Evolutionary conservation across 345 rosid genomes (phyloP), one percentile per base, ranked within the genome.

Genomic region (Gossypium thurberi): DNA sequence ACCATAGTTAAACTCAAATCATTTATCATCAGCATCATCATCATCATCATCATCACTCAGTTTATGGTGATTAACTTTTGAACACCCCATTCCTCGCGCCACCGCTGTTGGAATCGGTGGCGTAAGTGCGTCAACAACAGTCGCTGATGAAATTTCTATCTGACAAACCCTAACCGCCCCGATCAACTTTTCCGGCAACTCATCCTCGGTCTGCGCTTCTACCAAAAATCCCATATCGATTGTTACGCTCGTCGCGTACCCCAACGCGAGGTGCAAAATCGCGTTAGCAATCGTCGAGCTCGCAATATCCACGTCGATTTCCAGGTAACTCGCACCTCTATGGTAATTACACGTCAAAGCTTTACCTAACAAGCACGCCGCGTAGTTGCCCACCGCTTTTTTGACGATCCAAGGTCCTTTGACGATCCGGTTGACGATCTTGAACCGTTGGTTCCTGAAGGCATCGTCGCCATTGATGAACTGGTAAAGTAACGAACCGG

Each of bases 391-490:
- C 14, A 90, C 97, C 55, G 98, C 67, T 4, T 89, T 85, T 78
- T 84, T 90, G 33, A 94, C 95, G 59, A 90, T 81, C 97, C 97
- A 94, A 0, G 97, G 98, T 0, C 98, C 98, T 80, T 94, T 92
- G 48, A 87, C 97, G 72, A 94, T 94, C 71, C 93, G 83, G 57
- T 90, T 91, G 75, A 92, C 97, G 77, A 94, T 90, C 84, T 94
- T 94, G 78, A 94, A 92, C 73, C 98, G 89, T 77, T 85, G 87
- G 77, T 90, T 91, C 77, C 98, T 78, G 72, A 87, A 91, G 7
- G 86, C 76, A 18, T 94, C 97, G 63, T 86, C 87, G 1, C 86
- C 95, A 86, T 90, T 85, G n/a, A 90, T 58, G 73, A 94, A 90
- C 20, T 92, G 86, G 82, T 89, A 52, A 26, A 94, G 89, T 0